Conservation (phyloP, 495 filamentous ascomycete genomes). For the Aspergillus leporis region DNA sequence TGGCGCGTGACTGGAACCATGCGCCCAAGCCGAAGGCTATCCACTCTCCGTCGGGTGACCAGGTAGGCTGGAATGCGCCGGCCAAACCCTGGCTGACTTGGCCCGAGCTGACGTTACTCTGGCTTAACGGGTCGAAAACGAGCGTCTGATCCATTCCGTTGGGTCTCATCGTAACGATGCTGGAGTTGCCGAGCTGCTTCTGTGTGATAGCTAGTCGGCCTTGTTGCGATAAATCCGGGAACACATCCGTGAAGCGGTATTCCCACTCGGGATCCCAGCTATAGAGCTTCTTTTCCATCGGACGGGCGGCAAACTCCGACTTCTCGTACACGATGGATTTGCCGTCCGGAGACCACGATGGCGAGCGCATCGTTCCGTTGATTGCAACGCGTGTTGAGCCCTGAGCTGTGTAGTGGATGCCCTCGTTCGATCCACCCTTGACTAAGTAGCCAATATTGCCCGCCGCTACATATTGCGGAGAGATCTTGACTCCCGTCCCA, state of each 20-base stretch:
- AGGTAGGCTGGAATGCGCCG: constrained; percentile 30
- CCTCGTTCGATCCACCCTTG: constrained; percentile 24
- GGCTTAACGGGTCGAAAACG: constrained; percentile 17
- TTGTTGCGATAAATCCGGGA: constrained; percentile 16
- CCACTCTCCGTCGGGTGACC: constrained; percentile 32
- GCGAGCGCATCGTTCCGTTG: constrained; percentile 24
- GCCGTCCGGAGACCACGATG: constrained; percentile 31
- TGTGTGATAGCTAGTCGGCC: constrained; percentile 25
- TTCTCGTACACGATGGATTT: constrained; percentile 33
- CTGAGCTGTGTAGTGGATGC: constrained; percentile 22
- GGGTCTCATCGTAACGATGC: constrained; percentile 22
- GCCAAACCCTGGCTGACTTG: constrained; percentile 18
- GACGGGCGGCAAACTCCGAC: constrained; percentile 24
- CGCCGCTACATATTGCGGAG: constrained; percentile 26
- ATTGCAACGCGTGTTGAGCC: constrained; percentile 16
- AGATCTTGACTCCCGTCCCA: constrained; percentile 26
- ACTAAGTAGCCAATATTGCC: constrained; percentile 25
- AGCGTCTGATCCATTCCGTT: constrained; percentile 12
- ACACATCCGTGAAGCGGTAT: constrained; percentile 38
- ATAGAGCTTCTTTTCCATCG: constrained; percentile 29
- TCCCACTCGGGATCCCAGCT: constrained; percentile 35
- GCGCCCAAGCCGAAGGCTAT: constrained; percentile 33
- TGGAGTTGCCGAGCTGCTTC: constrained; percentile 32
- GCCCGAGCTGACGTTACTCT: constrained; percentile 10
- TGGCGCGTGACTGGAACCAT: constrained; percentile 31